Evolutionary conservation across 2,329 filamentous ascomycete species (phyloP), one percentile per base, ranked within the genome.

Genomic region (Lachnellula hyalina): DNA sequence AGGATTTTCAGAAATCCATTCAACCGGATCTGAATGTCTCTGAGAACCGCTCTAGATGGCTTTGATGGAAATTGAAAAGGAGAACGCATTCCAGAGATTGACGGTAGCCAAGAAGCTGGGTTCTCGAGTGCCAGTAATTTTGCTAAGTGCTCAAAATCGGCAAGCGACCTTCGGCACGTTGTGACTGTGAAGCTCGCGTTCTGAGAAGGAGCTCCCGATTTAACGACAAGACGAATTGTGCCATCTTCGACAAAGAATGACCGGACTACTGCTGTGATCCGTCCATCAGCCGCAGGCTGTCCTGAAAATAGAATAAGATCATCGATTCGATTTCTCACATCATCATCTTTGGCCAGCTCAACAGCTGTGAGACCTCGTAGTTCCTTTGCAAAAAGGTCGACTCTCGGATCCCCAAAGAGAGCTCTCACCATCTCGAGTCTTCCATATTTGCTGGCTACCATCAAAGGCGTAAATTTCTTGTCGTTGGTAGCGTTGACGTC

Each of bases 371-470:
- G 77, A 0, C 94, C 94, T 56, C 94, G 83, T 15, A 89, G 74
- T 69, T 99, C 95, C 70, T 87, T 89, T 32, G 92, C 84, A 42
- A 87, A 84, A 14, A 93, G 74, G 68, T 99, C 94, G 4, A 96
- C 90, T 63, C 95, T 79, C 23, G 90, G 83, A 68, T 99, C 94
- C 42, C 86, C 82, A 70, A 96, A 97, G 5, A 99, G 78, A 9
- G 86, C 85, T 55, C 92, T 81, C 17, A 99, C 93, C 77, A 96
- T 90, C 65, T 97, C 94, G 52, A 96, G 87, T 59, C 94, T 84
- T 35, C 94, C 94, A 68, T 97, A 99, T 71, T 99, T 99, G 79
- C 93, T 97, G 7, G 93, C 93, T 59, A 99, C 88, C 94, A 99
- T 99, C 54, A 99, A 77, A 1, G 94, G 86, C 0, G 95, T 99